phyloP scores from a whole-genome alignment of 768 basidiomycete genomes.

The Boletus bicolor region DNA sequence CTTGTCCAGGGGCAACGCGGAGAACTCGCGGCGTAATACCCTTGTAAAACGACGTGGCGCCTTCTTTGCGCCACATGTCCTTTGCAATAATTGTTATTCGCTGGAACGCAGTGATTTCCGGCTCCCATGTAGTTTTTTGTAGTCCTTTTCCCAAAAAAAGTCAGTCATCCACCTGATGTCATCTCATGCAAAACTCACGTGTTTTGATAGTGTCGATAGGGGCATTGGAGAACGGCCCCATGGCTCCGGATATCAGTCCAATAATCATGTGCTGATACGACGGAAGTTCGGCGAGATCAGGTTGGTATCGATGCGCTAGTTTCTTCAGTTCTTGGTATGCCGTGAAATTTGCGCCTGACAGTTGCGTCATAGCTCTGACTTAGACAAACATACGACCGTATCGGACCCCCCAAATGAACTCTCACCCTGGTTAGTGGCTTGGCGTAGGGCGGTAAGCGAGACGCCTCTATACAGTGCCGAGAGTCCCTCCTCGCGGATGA shows the following conservation, averaged over 20 bases:
- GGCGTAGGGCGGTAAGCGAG: conserved; percentile 85
- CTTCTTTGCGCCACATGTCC: conserved; percentile 95
- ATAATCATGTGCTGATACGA: conserved; percentile 96
- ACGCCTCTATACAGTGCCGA: conserved; percentile 89
- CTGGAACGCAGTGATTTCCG: conserved; percentile 74
- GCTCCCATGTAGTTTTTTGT: conserved; percentile 74
- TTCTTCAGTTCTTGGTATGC: conserved; percentile 97
- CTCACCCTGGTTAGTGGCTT: conserved; percentile 95
- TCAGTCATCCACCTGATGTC: neutral
- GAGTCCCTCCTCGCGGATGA: conserved; percentile 88
- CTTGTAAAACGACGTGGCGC: conserved; percentile 90
- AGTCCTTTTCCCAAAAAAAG: conserved; percentile 48
- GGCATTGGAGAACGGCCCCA: conserved; percentile 98
- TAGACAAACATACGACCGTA: neutral
- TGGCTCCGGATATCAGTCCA: conserved; percentile 93
- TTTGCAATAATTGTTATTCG: conserved; percentile 75
- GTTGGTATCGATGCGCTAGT: conserved; percentile 72
- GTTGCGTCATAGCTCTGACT: neutral
- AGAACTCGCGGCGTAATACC: conserved; percentile 96
- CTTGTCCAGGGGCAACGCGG: conserved; percentile 95
- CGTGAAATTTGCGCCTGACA: conserved; percentile 89
- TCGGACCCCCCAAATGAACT: neutral
- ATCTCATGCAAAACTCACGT: conserved; percentile 45
- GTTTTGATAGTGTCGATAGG: conserved; percentile 96
- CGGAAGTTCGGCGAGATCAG: conserved; percentile 74